A percentile compares a stretch with the other conserved stretches of the same genome.
Evolutionary conservation across 495 filamentous ascomycete species (phyloP).

Genomic region (Corynascus novoguineensis): DNA sequence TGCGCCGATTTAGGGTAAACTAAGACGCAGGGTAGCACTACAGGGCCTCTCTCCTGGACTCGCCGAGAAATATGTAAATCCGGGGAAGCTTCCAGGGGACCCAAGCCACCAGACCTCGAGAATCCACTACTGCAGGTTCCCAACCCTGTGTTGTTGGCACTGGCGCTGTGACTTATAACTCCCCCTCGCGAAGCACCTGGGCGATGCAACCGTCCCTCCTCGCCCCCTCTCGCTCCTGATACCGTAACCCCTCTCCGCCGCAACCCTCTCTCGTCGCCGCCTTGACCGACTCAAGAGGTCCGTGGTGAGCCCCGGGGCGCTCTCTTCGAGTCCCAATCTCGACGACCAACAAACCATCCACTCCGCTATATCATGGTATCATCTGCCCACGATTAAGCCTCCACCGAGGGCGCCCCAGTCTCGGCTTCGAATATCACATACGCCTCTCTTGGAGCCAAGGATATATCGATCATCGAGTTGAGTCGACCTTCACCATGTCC

Average conservation of each 20-base stretch:
- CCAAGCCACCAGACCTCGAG: too few species aligned
- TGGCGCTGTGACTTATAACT: not conserved
- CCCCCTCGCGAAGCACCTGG: not conserved
- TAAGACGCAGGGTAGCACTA: too few species aligned
- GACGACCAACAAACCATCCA: not conserved
- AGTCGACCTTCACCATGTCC: not conserved
- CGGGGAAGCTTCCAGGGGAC: not conserved
- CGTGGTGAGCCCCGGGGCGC: not conserved
- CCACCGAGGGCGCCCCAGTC: not conserved
- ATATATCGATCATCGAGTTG: too few species aligned
- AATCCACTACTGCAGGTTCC: too few species aligned
- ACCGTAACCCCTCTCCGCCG: not conserved
- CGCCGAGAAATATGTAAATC: too few species aligned
- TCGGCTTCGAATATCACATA: not conserved
- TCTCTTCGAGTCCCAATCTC: not conserved
- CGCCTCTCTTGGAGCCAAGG: not conserved
- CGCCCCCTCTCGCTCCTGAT: not conserved
- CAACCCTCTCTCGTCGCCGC: not conserved
- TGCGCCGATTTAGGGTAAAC: too few species aligned
- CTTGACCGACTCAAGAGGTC: not conserved
- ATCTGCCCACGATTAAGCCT: slow-evolving; percentile 5
- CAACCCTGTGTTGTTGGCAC: too few species aligned
- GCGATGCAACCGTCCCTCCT: not conserved
- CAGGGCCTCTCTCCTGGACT: too few species aligned
- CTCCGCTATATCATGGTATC: slow-evolving; percentile 11